Base-by-base conservation (phyloP, 2,329 filamentous ascomycete species). In the Graphium sp. region DNA sequence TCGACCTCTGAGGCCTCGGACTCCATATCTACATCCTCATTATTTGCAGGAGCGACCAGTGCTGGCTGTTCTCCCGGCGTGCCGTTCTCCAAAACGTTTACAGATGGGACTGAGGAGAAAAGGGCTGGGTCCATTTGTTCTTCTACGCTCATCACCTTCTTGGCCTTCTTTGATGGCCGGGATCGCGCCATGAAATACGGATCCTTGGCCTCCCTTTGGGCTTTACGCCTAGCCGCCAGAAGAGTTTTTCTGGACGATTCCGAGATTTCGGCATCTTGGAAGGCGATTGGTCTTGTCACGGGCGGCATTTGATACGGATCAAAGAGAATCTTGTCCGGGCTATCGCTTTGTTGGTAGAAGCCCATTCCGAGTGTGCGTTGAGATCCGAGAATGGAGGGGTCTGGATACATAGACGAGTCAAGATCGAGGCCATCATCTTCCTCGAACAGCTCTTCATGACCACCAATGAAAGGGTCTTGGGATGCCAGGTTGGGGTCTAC, bases 341-440 rank as follows among this genome's bases (percentile, higher is more conserved):
- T 58, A 37, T 68, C 62, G 34, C 67, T 63, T 38, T 68, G 65
- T 32, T 71, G 59, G 40, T 71, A 73, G 43, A 71, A 72, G 7
- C 65, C 66, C 53, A 68, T 62, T 11, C 67, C 67, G 36, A 71
- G 51, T 44, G 58, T 62, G 18, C 62, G 53, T 28, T 62, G 59
- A n/a, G 50, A 52, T 22, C 47, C 50, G 21, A 58, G 43, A 20
- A 52, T 40, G n/a, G 58, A 50, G 6, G 61, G 60, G 32, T 69
- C 63, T 0, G 63, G 62, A 36, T 65, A 65, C 3, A 48, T 39
- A 2, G 53, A 48, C 7, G 40, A 37, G 28, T 52, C 46, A 6
- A 37, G 38, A 14, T 43, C 39, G 18, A 18, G 12, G 8, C 29
- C 23, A 10, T 25, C 26, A 12, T n/a, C n/a, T n/a, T n/a, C n/a